These are phyloP conservation scores for Pichiaceae sp. DNA, from an alignment of 1,139 yeast species.

Conservation along the genomic window DNA sequence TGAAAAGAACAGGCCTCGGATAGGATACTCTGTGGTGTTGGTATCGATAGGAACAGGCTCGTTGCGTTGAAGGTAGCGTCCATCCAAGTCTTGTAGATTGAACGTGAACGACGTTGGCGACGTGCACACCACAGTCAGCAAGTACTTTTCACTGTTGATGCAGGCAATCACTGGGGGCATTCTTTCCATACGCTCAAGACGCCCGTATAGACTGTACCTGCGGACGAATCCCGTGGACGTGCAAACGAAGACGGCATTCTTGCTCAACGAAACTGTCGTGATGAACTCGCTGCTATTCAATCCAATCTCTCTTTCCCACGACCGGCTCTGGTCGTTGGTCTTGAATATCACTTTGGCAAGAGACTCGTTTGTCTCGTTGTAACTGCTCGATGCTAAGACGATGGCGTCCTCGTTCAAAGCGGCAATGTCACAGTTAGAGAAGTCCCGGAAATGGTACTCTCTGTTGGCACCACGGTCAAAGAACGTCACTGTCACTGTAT, in stretches of 20 bases:
- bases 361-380: slow-evolving; percentile 8
- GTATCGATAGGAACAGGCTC: slow-evolving; percentile 26
- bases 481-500: slow-evolving; percentile 76
- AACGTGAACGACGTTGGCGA: slow-evolving; percentile 25
- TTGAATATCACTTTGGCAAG: slow-evolving; percentile 23
- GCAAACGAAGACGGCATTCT: slow-evolving; percentile 39
- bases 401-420: slow-evolving; percentile 62
- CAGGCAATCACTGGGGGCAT: slow-evolving; percentile 48
- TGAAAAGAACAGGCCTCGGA: slow-evolving; percentile 73
- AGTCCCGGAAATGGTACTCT: slow-evolving; percentile 83
- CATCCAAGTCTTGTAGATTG: slow-evolving; percentile 29
- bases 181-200: slow-evolving; percentile 44
- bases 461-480: slow-evolving; percentile 74
- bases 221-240: slow-evolving; percentile 52
- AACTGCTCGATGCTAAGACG: slow-evolving; percentile 46
- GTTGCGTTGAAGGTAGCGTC: slow-evolving; percentile 29
- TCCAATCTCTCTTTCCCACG: slow-evolving; percentile 32
- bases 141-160: slow-evolving; percentile 37
- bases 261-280: slow-evolving; percentile 43
- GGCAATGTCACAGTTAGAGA: slow-evolving; percentile 64
- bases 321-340: slow-evolving; percentile 27
- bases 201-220: slow-evolving; percentile 46
- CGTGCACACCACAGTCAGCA: slow-evolving; percentile 35
- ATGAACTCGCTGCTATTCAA: slow-evolving; percentile 37
- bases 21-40: slow-evolving; percentile 32